Percentiles rank a stretch among this genome's conserved stretches.
These are phyloP conservation scores for Sphaerosporella brunnea DNA, from an alignment of 495 filamentous ascomycete genomes.

Conservation along the genomic window DNA sequence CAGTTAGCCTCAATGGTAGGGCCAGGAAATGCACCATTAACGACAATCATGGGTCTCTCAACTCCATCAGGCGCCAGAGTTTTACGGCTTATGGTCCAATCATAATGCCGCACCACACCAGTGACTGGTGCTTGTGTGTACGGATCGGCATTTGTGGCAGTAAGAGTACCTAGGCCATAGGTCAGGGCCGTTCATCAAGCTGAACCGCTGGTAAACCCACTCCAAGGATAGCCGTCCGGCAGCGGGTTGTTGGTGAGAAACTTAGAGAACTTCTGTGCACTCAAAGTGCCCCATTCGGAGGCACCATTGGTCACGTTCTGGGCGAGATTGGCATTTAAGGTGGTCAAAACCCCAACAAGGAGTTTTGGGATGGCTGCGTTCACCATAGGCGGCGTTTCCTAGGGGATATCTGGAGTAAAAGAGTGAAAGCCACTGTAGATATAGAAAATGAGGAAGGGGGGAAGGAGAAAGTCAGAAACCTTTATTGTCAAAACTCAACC, in stretches of 20 bases:
- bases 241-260: constrained; percentile 6
- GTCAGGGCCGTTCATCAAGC: no score
- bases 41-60: constrained; percentile 9
- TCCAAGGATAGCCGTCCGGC: constrained; percentile 2
- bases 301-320: neutral
- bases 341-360: neutral
- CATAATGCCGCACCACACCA: constrained; percentile 34
- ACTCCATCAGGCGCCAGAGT: constrained; percentile 27
- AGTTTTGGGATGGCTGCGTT: neutral
- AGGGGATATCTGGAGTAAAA: no score
- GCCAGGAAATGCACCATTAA: constrained; percentile 20
- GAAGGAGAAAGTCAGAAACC: no score
- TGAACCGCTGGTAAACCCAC: no score
- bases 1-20: constrained; percentile 25
- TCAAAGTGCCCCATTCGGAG: constrained; percentile 1
- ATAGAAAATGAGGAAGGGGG: no score
- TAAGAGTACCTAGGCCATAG: neutral
- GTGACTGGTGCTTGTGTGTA: constrained; percentile 32
- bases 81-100: constrained; percentile 27
- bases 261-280: constrained; percentile 1
- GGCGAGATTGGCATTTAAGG: neutral
- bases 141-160: neutral
- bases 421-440: no score
- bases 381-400: no score
- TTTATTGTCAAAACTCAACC: no score